Evolutionary conservation across 257 asterid species (phyloP).

Genomic region (Forsythia viridissima): DNA sequence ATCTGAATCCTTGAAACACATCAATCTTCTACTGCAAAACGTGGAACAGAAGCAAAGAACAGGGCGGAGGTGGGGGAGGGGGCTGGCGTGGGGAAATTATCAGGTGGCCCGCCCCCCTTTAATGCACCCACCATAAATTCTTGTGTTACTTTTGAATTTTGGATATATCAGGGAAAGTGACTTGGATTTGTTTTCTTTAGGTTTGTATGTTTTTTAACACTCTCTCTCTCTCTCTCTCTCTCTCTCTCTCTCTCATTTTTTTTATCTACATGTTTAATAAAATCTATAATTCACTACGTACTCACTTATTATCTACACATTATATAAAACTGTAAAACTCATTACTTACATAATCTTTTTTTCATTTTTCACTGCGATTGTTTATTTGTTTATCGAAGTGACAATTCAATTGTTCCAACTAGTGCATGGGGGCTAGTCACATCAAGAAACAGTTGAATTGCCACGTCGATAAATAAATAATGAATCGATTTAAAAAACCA

Average conservation of each 20-base stretch:
- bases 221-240: background rate
- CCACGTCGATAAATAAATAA: too few species aligned
- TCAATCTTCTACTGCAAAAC: slow-evolving; percentile 37
- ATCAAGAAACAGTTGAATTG: too few species aligned
- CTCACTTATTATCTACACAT: too few species aligned
- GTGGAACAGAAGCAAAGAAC: slow-evolving; percentile 45
- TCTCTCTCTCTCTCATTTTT: background rate
- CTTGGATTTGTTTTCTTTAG: slow-evolving; percentile 7
- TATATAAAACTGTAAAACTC: too few species aligned
- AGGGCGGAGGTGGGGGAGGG: background rate
- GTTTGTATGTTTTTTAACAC: background rate
- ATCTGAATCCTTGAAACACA: slow-evolving; percentile 22
- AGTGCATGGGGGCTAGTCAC: too few species aligned
- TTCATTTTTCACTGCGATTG: too few species aligned
- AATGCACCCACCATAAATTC: slow-evolving; percentile 18
- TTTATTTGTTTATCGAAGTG: too few species aligned
- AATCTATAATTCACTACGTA: too few species aligned
- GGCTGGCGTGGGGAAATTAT: background rate
- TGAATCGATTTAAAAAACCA: too few species aligned
- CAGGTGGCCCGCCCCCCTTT: background rate
- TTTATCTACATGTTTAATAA: too few species aligned
- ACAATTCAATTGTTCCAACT: too few species aligned
- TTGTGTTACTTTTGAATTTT: background rate
- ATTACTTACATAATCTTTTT: too few species aligned
- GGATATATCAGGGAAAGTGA: background rate